Evolutionary conservation across 495 filamentous ascomycete genomes (phyloP), one percentile per base, ranked within the genome.

Genomic region (Penicillium bialowiezense): DNA sequence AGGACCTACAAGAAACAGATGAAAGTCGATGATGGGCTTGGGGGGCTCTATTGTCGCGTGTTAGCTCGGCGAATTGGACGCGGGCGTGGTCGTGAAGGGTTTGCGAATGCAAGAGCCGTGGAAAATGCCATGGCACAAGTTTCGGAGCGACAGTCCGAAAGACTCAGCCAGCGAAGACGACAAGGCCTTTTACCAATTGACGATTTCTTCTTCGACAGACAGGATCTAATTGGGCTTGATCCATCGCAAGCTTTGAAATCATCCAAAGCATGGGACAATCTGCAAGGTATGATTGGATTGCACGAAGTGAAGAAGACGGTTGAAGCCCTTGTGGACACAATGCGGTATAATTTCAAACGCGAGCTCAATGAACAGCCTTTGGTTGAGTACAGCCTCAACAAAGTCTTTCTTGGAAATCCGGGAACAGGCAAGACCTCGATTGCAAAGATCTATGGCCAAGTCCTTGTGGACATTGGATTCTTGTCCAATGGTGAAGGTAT

Each of bases 391-490:
- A 80, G 72, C 2, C 72, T 92, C 4, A 90, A 91, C 58, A 69
- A 74, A n/a, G 81, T 89, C 14, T 89, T 90, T 41, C 62, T 87
- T 3, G 87, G 87, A 1, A 75, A 71, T 28, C 87, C 86, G 1
- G 87, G 86, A 2, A 90, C 86, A 0, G 87, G 88, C 0, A 92
- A 91, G 56, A 91, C 88, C 0, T 79, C 85, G 0, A 84, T 92
- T 0, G 88, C 85, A 0, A 88, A 88, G 60, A 59, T 91, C 2
- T 92, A 87, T 55, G 85, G 83, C 0, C 68, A 79, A 51, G 82
- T 88, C 10, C 60, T 89, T 5, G 82, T 74, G 0, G 74, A 83
- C 43, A 58, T 88, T 12, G 83, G 84, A 0, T 41, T 82, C 28
- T 60, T 89, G 3, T 77, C 71, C 2, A 85, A 80, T 41, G 81